Percentiles rank a stretch among this genome's conserved stretches.
Conservation (phyloP, 148 eudicot genomes). For the Amaranthus palmeri region DNA sequence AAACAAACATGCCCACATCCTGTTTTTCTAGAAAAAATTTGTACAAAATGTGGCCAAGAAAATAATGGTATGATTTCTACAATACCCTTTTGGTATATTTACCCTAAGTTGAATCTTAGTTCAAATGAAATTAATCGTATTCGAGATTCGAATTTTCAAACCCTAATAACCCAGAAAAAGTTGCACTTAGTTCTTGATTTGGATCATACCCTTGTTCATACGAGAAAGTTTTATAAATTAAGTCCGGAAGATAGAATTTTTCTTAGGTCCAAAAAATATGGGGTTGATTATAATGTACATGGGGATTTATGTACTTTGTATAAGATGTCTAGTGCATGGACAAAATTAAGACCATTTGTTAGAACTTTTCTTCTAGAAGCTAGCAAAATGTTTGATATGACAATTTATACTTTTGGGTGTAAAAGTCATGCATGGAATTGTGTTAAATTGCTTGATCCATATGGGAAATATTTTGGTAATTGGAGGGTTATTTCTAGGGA, state of each 20-base stretch:
- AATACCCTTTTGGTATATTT: constrained; percentile 21
- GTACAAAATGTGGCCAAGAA: constrained; percentile 16
- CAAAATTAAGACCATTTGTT: constrained; percentile 21
- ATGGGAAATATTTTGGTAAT: constrained; percentile 19
- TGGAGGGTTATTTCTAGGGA: constrained; percentile 28
- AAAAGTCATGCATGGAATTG: background rate
- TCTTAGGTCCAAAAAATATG: constrained; percentile 3
- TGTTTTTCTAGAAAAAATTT: background rate
- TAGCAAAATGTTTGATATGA: constrained; percentile 23
- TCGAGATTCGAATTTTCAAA: background rate
- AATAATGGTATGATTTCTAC: background rate
- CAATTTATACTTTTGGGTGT: constrained; percentile 17
- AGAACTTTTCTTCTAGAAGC: constrained; percentile 14
- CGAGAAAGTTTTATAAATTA: constrained; percentile 9
- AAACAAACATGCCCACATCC: constrained; percentile 13
- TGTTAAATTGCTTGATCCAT: constrained; percentile 16
- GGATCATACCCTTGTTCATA: constrained; percentile 29
- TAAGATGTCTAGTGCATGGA: constrained; percentile 14
- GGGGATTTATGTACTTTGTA: background rate
- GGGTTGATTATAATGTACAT: constrained; percentile 2
- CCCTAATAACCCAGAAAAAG: constrained; percentile 13
- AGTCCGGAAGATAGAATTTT: constrained; percentile 20
- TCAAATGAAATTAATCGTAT: constrained; percentile 7
- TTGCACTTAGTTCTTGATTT: constrained; percentile 26
- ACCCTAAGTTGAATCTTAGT: constrained; percentile 13